These are phyloP conservation scores for Fusarium sp. DNA, from an alignment of 2,329 filamentous ascomycete genomes.

Conservation along the genomic window DNA sequence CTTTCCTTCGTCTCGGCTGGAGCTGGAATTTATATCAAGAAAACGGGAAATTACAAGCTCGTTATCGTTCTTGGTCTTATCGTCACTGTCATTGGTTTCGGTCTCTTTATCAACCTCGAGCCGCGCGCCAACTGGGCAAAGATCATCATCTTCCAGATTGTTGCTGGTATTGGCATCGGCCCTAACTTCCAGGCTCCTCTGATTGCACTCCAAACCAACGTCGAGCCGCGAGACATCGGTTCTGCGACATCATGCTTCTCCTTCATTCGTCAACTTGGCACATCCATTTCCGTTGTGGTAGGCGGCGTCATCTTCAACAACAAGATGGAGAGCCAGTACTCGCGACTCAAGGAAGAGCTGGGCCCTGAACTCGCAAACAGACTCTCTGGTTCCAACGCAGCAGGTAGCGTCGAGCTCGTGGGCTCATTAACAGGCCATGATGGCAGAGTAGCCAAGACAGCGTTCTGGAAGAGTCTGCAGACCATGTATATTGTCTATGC, in stretches of 20 bases:
- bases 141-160: slow-evolving; percentile 70
- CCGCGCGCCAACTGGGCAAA: slow-evolving; percentile 65
- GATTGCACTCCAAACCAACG: slow-evolving; percentile 73
- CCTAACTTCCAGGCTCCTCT: slow-evolving; percentile 77
- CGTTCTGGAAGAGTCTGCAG: slow-evolving; percentile 62
- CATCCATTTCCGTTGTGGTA: slow-evolving; percentile 74
- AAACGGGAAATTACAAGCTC: slow-evolving; percentile 73
- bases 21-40: slow-evolving; percentile 67
- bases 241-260: slow-evolving; percentile 74
- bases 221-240: slow-evolving; percentile 72
- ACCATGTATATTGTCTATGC: slow-evolving; percentile 70
- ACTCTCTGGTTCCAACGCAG: slow-evolving; percentile 69
- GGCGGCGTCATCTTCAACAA: slow-evolving; percentile 86
- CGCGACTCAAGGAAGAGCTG: slow-evolving; percentile 60
- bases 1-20: slow-evolving; percentile 71
- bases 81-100: slow-evolving; percentile 72
- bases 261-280: slow-evolving; percentile 76
- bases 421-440: slow-evolving; percentile 60
- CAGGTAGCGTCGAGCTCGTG: slow-evolving; percentile 69
- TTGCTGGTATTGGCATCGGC: slow-evolving; percentile 72
- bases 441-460: slow-evolving; percentile 54
- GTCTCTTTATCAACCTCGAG: slow-evolving; percentile 71
- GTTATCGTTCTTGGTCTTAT: slow-evolving; percentile 69
- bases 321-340: slow-evolving; percentile 69
- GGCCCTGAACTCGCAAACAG: slow-evolving; percentile 60